These are phyloP conservation scores for Fusarium sp. DNA, from an alignment of 2,329 filamentous ascomycete species.

Conservation along the genomic window DNA sequence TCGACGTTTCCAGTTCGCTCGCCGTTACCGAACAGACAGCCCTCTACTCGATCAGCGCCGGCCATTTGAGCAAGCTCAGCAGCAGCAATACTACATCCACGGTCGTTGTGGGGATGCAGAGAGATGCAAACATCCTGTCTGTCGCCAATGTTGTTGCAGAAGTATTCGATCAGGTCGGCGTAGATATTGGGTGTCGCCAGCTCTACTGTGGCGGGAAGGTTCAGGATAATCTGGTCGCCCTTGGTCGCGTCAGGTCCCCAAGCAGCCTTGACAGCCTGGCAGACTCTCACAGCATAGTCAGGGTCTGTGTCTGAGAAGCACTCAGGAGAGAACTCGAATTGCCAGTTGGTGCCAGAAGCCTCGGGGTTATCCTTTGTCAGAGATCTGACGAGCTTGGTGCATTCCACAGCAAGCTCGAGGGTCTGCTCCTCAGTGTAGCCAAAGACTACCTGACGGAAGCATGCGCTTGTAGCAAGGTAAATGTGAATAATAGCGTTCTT, in stretches of 20 bases:
- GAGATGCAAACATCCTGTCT: constrained; percentile 87
- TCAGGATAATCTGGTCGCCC: constrained; percentile 83
- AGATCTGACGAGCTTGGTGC: constrained; percentile 85
- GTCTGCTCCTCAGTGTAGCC: constrained; percentile 85
- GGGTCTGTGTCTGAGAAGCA: constrained; percentile 90
- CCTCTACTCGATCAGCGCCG: constrained; percentile 92
- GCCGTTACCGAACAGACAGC: constrained; percentile 90
- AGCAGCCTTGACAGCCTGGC: constrained; percentile 91
- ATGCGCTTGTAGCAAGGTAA: constrained; percentile 95
- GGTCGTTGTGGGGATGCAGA: constrained; percentile 93
- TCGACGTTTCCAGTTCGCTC: constrained; percentile 97
- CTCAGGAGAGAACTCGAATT: constrained; percentile 86
- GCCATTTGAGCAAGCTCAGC: constrained; percentile 96
- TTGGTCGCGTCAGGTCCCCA: constrained; percentile 85
- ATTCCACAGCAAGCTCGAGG: constrained; percentile 83
- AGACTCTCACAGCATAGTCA: constrained; percentile 84
- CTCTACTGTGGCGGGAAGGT: constrained; percentile 95
- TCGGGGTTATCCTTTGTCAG: constrained; percentile 84
- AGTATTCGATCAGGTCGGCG: constrained; percentile 96
- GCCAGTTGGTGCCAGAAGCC: constrained; percentile 71
- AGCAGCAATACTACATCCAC: constrained; percentile 88
- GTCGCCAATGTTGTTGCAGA: constrained; percentile 87
- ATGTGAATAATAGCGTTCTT: constrained; percentile 97
- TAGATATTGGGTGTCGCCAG: constrained; percentile 95
- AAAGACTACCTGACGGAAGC: constrained; percentile 93